Base-by-base conservation (phyloP, 2,329 filamentous ascomycete species). In the Trichoderma arundinaceum region DNA sequence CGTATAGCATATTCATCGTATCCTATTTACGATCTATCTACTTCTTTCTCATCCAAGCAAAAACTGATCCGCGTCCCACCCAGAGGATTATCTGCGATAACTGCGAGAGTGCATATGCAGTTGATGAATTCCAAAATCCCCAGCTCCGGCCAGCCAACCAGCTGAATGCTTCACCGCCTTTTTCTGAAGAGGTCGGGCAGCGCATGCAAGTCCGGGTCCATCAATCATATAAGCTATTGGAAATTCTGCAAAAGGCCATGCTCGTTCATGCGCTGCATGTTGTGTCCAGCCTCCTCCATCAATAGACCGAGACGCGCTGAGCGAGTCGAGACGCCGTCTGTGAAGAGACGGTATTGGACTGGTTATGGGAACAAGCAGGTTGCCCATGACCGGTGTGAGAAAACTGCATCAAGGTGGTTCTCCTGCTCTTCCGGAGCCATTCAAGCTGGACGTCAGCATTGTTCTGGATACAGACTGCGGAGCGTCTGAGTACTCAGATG, bases 1-100 rank as follows among this genome's bases (percentile, higher is more conserved):
- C 15, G 19, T 19, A 13, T 19, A 43, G 48, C 58, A 61, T 52
- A 61, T 41, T 51, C 6, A 13, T 61, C 46, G 22, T 19, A 61
- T 61, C 22, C 38, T 61, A 61, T 52, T 43, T 52, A 19, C 58
- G 58, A 41, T 52, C 38, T 15, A 43, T 61, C 58, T 43, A 22
- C 22, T 52, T 13, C 15, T 13, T n/a, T 13, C 19, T 13, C 19
- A 43, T 22, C 15, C 35, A 51, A 61, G 2, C 38, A 51, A 43
- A 43, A 12, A 22, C 17, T 43, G 15, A 33, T 9, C 12, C 3
- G 17, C 33, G 19, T 41, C 22, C 4, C 6, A 2, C 22, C 8
- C 3, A 39, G 4, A 5, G 17, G n/a, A 19, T n/a, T 9, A 38
- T 17, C 49, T n/a, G 33, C 35, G 39, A 43, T 15, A 49, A 19